These are phyloP conservation scores for Naumovozyma dairenensis DNA, from an alignment of 805 yeast genomes.

Conservation along the genomic window DNA sequence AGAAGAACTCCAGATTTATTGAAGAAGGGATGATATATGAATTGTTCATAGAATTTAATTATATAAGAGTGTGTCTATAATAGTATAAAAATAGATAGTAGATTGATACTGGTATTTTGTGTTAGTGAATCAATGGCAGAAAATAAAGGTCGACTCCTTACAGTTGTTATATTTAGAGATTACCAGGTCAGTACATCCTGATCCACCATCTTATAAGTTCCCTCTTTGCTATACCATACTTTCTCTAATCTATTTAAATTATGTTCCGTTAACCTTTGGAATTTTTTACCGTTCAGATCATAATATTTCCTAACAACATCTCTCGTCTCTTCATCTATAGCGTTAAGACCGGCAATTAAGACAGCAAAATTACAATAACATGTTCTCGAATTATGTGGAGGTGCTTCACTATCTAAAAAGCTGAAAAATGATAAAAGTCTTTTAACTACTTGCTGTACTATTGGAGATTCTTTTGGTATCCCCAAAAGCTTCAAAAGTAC, in stretches of 20 bases:
- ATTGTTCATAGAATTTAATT: no score
- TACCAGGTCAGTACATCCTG: slow-evolving; percentile 30
- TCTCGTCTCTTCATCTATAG: slow-evolving; percentile 28
- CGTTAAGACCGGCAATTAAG: slow-evolving; percentile 28
- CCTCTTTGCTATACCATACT: slow-evolving; percentile 27
- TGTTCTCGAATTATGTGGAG: slow-evolving; percentile 29
- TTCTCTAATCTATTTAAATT: slow-evolving; percentile 26
- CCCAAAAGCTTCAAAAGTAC: slow-evolving; percentile 27
- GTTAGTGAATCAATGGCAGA: no score
- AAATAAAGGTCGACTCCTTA: no score
- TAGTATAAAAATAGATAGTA: no score
- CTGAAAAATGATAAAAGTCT: slow-evolving; percentile 27
- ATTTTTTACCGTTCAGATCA: slow-evolving; percentile 23
- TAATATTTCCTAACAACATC: slow-evolving; percentile 25
- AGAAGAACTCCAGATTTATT: no score
- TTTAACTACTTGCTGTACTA: slow-evolving; percentile 27
- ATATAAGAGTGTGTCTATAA: no score
- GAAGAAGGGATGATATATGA: no score
- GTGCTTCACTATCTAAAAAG: slow-evolving; percentile 26
- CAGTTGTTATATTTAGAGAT: slow-evolving; percentile 2
- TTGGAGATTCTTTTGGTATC: slow-evolving; percentile 25
- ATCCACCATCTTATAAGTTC: slow-evolving; percentile 24
- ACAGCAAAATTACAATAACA: slow-evolving; percentile 31
- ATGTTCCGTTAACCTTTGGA: slow-evolving; percentile 28
- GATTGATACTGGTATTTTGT: no score